Conservation (phyloP, 1,139 yeast species). For the Saccharomyces hybrid region DNA sequence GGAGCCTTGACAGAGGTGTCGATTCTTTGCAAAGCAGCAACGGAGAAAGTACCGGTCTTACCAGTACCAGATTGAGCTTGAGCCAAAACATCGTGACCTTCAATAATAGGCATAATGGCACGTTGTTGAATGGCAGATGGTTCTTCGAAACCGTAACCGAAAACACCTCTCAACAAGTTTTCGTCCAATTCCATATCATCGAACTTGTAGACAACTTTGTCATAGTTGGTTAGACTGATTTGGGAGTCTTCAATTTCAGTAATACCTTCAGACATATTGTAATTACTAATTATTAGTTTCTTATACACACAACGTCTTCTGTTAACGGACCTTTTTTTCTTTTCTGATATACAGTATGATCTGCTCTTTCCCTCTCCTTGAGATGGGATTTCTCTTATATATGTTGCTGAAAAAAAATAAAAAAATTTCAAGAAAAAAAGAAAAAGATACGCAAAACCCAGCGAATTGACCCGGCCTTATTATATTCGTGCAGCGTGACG, state of each 20-base stretch:
- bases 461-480: not conserved
- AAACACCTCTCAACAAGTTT: constrained; percentile 75
- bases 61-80: constrained; percentile 99
- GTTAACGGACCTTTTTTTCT: not conserved
- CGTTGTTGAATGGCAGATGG: constrained; percentile 98
- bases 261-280: constrained; percentile 48
- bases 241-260: constrained; percentile 76
- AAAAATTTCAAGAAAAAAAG: not conserved
- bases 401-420: not conserved
- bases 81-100: constrained; percentile 94
- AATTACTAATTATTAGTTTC: constrained; percentile 4
- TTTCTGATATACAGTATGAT: not conserved
- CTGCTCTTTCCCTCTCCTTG: not conserved
- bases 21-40: constrained; percentile 90
- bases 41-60: constrained; percentile 98
- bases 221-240: constrained; percentile 88
- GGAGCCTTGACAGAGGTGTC: constrained; percentile 62
- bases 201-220: constrained; percentile 84
- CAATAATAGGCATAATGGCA: constrained; percentile 93
- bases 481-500: not conserved
- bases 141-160: constrained; percentile 94
- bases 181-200: constrained; percentile 81
- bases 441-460: not conserved
- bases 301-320: constrained; percentile 19
- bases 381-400: not conserved